Evolutionary conservation across 2,329 filamentous ascomycete species (phyloP).

Genomic region (Alternaria viburni): DNA sequence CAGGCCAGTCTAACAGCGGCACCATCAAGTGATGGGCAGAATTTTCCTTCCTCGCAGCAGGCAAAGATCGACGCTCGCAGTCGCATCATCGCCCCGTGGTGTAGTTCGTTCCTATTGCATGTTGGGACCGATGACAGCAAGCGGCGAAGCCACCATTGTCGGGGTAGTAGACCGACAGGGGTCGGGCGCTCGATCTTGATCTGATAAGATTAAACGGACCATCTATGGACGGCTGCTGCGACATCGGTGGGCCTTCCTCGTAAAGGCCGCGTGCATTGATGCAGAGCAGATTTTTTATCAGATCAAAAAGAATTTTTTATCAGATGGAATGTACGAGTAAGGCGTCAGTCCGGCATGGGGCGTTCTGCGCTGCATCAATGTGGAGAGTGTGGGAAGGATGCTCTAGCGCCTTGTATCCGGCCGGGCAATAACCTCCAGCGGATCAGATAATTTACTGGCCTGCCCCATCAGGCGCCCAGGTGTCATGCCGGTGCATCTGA

Average conservation of each 20-base stretch:
- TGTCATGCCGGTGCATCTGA: constrained; percentile 15
- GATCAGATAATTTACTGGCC: constrained; percentile 21
- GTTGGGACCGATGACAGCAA: constrained; percentile 19
- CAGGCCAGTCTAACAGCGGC: constrained; percentile 6
- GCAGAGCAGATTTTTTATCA: constrained; percentile 30
- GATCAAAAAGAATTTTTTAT: constrained; percentile 24
- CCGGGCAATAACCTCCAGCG: constrained; percentile 4
- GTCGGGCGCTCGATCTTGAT: constrained; percentile 25
- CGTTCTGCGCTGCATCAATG: neutral
- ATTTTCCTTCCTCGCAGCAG: constrained; percentile 6
- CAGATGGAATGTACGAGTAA: constrained; percentile 23
- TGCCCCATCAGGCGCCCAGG: constrained; percentile 7
- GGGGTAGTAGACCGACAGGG: constrained; percentile 1
- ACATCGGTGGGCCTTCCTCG: constrained; percentile 21
- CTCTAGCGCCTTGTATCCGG: constrained; percentile 10
- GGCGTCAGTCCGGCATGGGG: neutral
- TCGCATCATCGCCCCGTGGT: constrained; percentile 4
- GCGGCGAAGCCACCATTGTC: constrained; percentile 12
- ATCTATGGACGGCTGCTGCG: neutral
- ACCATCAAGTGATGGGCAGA: constrained; percentile 18
- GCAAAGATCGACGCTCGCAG: constrained; percentile 20
- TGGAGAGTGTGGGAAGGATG: constrained; percentile 8
- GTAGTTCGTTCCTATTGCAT: constrained; percentile 1
- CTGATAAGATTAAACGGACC: constrained; percentile 33
- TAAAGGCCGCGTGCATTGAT: constrained; percentile 1